These are phyloP conservation scores for Aspergillus ochraceoroseus DNA, from an alignment of 2,329 filamentous ascomycete genomes.

Conservation along the genomic window DNA sequence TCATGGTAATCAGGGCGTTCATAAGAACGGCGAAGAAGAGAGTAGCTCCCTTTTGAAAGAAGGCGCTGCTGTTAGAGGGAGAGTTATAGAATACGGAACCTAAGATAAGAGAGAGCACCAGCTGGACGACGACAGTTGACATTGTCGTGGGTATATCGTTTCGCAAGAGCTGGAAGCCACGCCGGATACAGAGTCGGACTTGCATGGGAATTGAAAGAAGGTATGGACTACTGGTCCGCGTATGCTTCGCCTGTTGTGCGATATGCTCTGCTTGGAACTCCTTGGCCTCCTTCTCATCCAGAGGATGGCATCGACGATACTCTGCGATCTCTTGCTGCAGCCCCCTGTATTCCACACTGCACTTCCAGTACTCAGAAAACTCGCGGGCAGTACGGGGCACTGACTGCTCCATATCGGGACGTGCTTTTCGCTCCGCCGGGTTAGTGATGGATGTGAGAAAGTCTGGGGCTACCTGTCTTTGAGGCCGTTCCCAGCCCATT, in stretches of 20 bases:
- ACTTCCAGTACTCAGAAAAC: conserved; percentile 51
- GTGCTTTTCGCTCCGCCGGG: conserved; percentile 53
- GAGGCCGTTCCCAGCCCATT: conserved; percentile 63
- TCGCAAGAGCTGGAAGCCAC: conserved; percentile 15
- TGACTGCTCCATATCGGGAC: conserved; percentile 54
- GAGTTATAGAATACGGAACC: conserved; percentile 17
- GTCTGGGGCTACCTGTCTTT: conserved; percentile 62
- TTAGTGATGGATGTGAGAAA: conserved; percentile 66
- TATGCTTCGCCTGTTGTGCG: conserved; percentile 11
- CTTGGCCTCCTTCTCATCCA: conserved; percentile 10
- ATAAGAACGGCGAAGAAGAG: conserved; percentile 83
- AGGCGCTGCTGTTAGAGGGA: conserved; percentile 8
- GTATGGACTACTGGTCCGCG: conserved; percentile 10
- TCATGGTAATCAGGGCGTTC: conserved; percentile 71
- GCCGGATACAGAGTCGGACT: conserved; percentile 11
- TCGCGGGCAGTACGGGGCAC: conserved; percentile 64
- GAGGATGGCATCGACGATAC: conserved; percentile 29
- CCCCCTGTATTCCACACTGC: conserved; percentile 25
- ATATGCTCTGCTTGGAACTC: conserved; percentile 11
- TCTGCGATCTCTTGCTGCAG: conserved; percentile 33
- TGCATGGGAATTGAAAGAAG: conserved; percentile 15
- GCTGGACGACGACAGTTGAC: conserved; percentile 9
- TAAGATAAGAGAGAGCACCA: conserved; percentile 14
- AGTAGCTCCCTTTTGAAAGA: conserved; percentile 15
- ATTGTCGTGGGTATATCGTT: conserved; percentile 13